A percentile compares a stretch with the other conserved stretches of the same genome.
phyloP scores from a whole-genome alignment of 2,329 filamentous ascomycete genomes.

The Fusarium acutatum region DNA sequence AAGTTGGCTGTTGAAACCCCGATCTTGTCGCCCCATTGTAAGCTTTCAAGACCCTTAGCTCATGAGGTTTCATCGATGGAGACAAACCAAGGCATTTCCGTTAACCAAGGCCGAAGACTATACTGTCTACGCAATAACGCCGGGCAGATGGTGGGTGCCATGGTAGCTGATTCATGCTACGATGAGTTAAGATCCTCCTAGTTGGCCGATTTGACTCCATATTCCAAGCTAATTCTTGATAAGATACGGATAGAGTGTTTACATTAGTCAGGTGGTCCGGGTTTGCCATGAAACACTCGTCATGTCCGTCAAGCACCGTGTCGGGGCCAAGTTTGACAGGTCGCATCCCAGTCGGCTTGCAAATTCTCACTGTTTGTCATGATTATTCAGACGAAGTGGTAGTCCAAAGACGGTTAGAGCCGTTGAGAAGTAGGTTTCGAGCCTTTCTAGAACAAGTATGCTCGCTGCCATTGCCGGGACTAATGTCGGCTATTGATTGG shows the following conservation, averaged over 20 bases:
- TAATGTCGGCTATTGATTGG: neutral
- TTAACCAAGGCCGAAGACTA: neutral
- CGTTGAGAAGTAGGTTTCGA: neutral
- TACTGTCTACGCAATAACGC: neutral
- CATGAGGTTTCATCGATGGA: neutral
- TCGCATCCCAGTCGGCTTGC: neutral
- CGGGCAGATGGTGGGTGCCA: neutral
- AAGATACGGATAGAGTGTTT: neutral
- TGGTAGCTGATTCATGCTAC: neutral
- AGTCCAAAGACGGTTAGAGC: neutral
- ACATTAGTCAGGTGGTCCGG: neutral
- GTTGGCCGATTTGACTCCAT: neutral
- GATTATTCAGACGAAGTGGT: neutral
- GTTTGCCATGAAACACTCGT: neutral
- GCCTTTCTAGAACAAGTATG: neutral
- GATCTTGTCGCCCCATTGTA: neutral
- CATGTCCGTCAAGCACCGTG: neutral
- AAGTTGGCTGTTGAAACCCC: neutral
- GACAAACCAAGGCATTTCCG: neutral
- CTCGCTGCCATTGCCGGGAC: neutral
- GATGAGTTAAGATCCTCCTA: neutral
- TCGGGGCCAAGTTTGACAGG: neutral
- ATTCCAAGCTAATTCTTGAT: neutral
- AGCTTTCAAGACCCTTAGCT: neutral
- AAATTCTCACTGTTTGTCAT: neutral